Evolutionary conservation across 2,329 filamentous ascomycete species (phyloP), one percentile per base, ranked within the genome.

Genomic region (Aspergillus fumigatus): DNA sequence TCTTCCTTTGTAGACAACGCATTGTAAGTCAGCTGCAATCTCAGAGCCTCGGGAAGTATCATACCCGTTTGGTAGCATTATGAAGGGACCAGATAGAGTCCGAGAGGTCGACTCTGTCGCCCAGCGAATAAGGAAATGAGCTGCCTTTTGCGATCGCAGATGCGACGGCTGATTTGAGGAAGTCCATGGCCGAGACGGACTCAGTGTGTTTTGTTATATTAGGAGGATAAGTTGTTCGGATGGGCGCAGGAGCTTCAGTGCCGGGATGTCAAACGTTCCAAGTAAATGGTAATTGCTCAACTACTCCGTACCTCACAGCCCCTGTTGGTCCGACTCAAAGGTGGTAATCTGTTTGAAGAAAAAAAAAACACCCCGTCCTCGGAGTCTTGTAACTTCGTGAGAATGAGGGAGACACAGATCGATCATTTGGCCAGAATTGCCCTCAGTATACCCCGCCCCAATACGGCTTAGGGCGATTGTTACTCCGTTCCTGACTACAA

Each of bases 81-180:
- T 94, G 88, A 57, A 99, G 79, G n/a, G 89, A 90, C 92, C 94
- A 99, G 67, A 97, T 92, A 26, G 93, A 96, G 70, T 94, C 87
- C 72, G 95, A 90, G 53, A 94, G 82, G 72, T 97, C 93, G 58
- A 97, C 89, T 72, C 88, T 86, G 75, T 99, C 94, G 67, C 92
- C 93, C 71, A 97, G 94, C 50, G 84, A 88, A 73, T 96, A 97
- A 4, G 92, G 92, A 70, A 97, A 96, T 5, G 92, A 88, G 53
- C 92, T 92, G 1, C 93, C 92, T 74, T 96, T 94, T 48, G 94
- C 90, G 68, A 99, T 97, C 65, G 92, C 93, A 59, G 94, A 97
- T 48, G 92, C 93, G 71, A 97, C 92, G 52, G 94, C 94, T 59
- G 92, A 97, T 78, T 97, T 97, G 71, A 99, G 84, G 70, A 97